These are phyloP conservation scores for Yamadazyma paraphyllophila DNA, from an alignment of 805 yeast species.

Conservation along the genomic window DNA sequence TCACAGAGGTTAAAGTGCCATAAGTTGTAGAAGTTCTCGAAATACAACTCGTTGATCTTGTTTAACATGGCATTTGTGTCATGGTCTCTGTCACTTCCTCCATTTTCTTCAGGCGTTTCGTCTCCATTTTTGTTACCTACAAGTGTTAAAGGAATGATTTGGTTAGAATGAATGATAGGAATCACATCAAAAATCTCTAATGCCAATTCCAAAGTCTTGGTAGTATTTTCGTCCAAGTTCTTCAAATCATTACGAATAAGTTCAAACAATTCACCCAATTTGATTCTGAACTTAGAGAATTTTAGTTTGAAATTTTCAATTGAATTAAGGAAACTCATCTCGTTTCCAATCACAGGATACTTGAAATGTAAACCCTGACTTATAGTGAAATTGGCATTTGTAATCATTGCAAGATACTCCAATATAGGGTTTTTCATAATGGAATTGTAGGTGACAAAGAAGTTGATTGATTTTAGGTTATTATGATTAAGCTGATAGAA, in stretches of 20 bases:
- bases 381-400: slow-evolving; percentile 70
- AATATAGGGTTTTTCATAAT: slow-evolving; percentile 68
- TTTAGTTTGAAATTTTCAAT: slow-evolving; percentile 62
- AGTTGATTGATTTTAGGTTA: slow-evolving; percentile 46
- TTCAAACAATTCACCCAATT: slow-evolving; percentile 63
- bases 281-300: slow-evolving; percentile 59
- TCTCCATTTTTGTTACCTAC: slow-evolving; percentile 29
- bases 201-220: slow-evolving; percentile 51
- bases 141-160: slow-evolving; percentile 42
- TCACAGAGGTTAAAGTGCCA: slow-evolving; percentile 82
- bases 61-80: slow-evolving; percentile 11
- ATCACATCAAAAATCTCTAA: slow-evolving; percentile 61
- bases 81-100: not conserved
- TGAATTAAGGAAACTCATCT: slow-evolving; percentile 59
- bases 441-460: slow-evolving; percentile 67
- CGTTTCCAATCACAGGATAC: slow-evolving; percentile 69
- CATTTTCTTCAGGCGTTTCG: slow-evolving; percentile 33
- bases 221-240: slow-evolving; percentile 31
- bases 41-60: slow-evolving; percentile 56
- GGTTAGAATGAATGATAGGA: slow-evolving; percentile 45
- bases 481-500: slow-evolving; percentile 28
- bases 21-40: slow-evolving; percentile 63
- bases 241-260: slow-evolving; percentile 54
- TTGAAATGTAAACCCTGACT: slow-evolving; percentile 73
- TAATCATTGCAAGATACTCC: slow-evolving; percentile 62